Base-by-base conservation (phyloP, 345 rosid genomes). In the Linum usitatissimum region DNA sequence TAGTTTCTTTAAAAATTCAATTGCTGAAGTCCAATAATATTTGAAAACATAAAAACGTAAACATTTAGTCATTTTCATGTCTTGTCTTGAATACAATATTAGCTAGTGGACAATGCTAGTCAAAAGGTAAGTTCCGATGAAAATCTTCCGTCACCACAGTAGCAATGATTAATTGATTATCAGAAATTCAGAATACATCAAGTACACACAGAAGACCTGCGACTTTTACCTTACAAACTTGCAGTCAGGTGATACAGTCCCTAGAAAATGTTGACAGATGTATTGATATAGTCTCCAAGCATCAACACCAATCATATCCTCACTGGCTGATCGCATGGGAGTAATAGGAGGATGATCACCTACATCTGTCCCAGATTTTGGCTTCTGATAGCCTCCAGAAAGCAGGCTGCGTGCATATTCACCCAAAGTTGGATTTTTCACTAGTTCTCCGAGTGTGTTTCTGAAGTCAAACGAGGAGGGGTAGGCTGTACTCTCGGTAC, bases 291-390 rank as follows among this genome's bases (percentile, higher is more conserved):
- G 76, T 71, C 87, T 84, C 98, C 98, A 92, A 51, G 93, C 84
- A 85, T 92, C 98, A 18, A 78, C 79, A 45, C 85, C 95, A 9
- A 92, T 74, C 75, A 71, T 66, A 73, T 72, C 81, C 81, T 89
- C 96, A 45, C 82, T 80, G 54, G 93, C 95, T 64, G 83, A 72
- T 66, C 71, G 80, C 82, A 92, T 83, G 18, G 96, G 95, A 57
- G 98, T 92, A 62, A 92, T 89, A 69, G 98, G 98, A 73, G 98
- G 98, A 79, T 92, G 98, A 70, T 92, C 96, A 63, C 98, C 98
- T n/a, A 75, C 96, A 78, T 92, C 98, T 0, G 85, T 84, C 70
- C 96, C 98, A 18, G 72, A 79, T 39, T 76, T 78, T 59, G 96
- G 95, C 77, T 81, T 84, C 49, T 74, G 71, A 73, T 78, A 86